A percentile compares a stretch with the other conserved stretches of the same genome.
Evolutionary conservation across 2,329 filamentous ascomycete species (phyloP).

Genomic region (Nothomitra cinnamomea): DNA sequence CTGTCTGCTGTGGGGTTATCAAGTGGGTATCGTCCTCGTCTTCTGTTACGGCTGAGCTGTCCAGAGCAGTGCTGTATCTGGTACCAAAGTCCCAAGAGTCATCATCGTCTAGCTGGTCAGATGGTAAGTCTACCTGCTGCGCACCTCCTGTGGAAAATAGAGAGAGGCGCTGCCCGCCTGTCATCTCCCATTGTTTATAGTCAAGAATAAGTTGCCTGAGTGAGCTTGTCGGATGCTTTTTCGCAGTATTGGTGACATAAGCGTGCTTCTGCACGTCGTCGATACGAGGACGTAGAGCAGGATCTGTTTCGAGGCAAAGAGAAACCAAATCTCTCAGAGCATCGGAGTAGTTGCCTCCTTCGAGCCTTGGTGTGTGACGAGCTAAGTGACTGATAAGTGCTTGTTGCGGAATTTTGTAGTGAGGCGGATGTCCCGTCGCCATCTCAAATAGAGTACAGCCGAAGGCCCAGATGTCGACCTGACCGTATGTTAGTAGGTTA

Average conservation of each 20-base stretch:
- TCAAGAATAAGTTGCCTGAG: conserved; percentile 51
- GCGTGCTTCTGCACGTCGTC: conserved; percentile 51
- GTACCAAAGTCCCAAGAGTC: conserved; percentile 55
- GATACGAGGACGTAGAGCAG: conserved; percentile 50
- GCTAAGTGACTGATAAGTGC: conserved; percentile 40
- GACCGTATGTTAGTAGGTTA: neutral
- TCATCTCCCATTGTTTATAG: conserved; percentile 59
- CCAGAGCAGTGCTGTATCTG: conserved; percentile 15
- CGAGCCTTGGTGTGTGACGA: conserved; percentile 47
- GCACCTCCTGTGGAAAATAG: conserved; percentile 44
- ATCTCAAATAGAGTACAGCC: conserved; percentile 70
- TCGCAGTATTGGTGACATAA: conserved; percentile 47
- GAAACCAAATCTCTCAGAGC: conserved; percentile 52
- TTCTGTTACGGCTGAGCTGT: neutral
- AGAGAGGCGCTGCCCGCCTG: conserved; percentile 52
- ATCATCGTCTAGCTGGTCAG: conserved; percentile 28
- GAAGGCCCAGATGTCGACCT: conserved; percentile 73
- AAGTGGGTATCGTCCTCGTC: neutral
- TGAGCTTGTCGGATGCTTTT: conserved; percentile 44
- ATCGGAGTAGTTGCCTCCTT: conserved; percentile 54
- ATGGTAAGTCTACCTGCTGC: conserved; percentile 20
- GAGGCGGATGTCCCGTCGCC: conserved; percentile 60
- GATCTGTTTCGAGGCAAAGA: conserved; percentile 54
- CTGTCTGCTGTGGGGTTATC: neutral
- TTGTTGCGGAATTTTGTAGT: conserved; percentile 37